Percentiles rank a stretch among this genome's conserved stretches.
These are phyloP conservation scores for Mangifera indica DNA, from an alignment of 345 rosid species.

Conservation along the genomic window DNA sequence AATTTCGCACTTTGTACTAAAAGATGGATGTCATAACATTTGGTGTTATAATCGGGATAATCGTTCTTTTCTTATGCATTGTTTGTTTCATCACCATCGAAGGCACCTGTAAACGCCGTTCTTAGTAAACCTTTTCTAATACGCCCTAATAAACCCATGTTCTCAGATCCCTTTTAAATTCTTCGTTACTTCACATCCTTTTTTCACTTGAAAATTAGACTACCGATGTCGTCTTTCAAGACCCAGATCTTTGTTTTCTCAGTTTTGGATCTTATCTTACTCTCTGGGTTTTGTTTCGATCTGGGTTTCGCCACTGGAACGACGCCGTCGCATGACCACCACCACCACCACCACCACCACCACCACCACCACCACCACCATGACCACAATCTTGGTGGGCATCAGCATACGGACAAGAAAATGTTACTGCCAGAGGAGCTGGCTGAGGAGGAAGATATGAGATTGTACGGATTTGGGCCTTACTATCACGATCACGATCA, in stretches of 20 bases:
- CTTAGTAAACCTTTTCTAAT: slow-evolving; percentile 14
- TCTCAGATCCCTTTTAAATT: neutral
- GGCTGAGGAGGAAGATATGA: slow-evolving; percentile 94
- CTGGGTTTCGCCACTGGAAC: slow-evolving; percentile 47
- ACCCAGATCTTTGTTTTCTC: slow-evolving; percentile 14
- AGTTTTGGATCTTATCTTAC: slow-evolving; percentile 19
- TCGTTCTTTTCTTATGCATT: slow-evolving; percentile 56
- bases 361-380: slow-evolving; percentile 31
- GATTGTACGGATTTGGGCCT: slow-evolving; percentile 69
- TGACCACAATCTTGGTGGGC: slow-evolving; percentile 31
- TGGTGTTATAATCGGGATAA: slow-evolving; percentile 71
- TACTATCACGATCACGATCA: slow-evolving; percentile 36
- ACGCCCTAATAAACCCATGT: neutral
- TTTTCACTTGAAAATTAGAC: neutral
- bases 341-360: slow-evolving; percentile 40
- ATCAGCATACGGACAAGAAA: slow-evolving; percentile 6
- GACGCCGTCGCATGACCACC: slow-evolving; percentile 40
- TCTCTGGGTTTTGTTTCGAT: slow-evolving; percentile 37
- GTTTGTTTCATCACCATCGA: slow-evolving; percentile 73
- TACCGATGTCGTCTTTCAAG: slow-evolving; percentile 31
- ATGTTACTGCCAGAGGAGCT: slow-evolving; percentile 81
- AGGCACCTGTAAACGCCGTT: slow-evolving; percentile 60
- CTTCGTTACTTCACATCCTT: neutral
- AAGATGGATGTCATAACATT: slow-evolving; percentile 65
- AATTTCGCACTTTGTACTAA: neutral